These are phyloP conservation scores for Pyrenopolyporus hunteri DNA, from an alignment of 495 filamentous ascomycete species.

Conservation along the genomic window DNA sequence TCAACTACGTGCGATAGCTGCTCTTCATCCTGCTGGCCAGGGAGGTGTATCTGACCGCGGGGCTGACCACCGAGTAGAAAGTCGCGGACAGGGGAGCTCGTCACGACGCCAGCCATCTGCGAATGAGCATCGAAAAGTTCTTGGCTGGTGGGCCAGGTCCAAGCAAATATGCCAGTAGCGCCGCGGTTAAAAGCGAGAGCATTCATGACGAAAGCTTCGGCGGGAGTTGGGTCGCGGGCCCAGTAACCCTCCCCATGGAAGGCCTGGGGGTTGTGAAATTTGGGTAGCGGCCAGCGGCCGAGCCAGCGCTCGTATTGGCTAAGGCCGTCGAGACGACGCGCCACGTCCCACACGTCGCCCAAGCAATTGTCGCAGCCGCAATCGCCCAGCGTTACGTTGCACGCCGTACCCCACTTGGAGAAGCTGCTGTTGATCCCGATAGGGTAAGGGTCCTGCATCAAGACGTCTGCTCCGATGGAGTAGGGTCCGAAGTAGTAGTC, in stretches of 20 bases:
- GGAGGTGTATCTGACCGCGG: constrained; percentile 21
- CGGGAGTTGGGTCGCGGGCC: constrained; percentile 59
- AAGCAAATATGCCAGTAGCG: constrained; percentile 59
- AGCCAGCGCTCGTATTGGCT: constrained; percentile 52
- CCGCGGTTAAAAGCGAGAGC: constrained; percentile 67
- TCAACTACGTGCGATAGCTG: no score
- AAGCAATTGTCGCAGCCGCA: constrained; percentile 76
- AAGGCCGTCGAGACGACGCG: constrained; percentile 58
- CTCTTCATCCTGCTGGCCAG: constrained; percentile 18
- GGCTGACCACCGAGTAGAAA: constrained; percentile 51
- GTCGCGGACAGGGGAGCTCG: constrained; percentile 43
- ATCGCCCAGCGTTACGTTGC: constrained; percentile 71
- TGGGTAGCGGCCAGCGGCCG: constrained; percentile 56
- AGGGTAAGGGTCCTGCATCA: constrained; percentile 72
- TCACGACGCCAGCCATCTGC: constrained; percentile 52
- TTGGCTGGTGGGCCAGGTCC: constrained; percentile 59
- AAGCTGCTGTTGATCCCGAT: constrained; percentile 62
- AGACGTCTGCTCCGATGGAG: constrained; percentile 64
- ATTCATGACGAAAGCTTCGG: constrained; percentile 65
- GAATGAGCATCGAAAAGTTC: constrained; percentile 53
- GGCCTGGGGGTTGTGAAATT: constrained; percentile 67
- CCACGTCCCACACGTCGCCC: constrained; percentile 62
- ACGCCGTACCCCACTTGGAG: constrained; percentile 59
- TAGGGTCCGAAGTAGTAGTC: constrained; percentile 73
- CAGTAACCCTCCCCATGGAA: constrained; percentile 70